phyloP scores from a whole-genome alignment of 257 asterid genomes.

The Solanum piurae region DNA sequence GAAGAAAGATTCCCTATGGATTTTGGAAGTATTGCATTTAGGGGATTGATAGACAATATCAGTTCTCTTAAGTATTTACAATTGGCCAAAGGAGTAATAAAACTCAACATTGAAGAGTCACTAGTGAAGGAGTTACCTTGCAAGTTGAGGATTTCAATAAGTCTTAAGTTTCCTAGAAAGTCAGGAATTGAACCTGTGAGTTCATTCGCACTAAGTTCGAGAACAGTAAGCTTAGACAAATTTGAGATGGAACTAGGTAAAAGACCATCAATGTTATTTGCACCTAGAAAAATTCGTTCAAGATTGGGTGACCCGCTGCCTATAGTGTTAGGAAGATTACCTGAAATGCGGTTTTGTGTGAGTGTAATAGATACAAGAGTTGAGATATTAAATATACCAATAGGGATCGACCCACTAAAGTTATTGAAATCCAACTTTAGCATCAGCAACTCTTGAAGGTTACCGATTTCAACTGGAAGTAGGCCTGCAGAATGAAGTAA shows the following conservation, averaged over 20 bases:
- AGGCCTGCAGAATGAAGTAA: conserved; percentile 4
- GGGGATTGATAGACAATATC: neutral
- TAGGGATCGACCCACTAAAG: conserved; percentile 13
- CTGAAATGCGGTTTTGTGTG: conserved; percentile 12
- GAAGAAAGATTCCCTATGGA: conserved; percentile 3
- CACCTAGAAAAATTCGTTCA: neutral
- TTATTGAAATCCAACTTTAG: conserved; percentile 8
- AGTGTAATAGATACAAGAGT: conserved; percentile 11
- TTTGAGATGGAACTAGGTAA: conserved; percentile 16
- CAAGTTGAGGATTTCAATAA: neutral
- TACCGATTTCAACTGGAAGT: conserved; percentile 21
- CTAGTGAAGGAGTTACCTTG: neutral
- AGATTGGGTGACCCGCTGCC: conserved; percentile 5
- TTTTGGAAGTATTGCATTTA: neutral
- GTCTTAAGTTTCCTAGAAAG: conserved; percentile 5
- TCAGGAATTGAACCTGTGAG: conserved; percentile 13
- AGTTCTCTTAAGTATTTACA: conserved; percentile 8
- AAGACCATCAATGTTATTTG: conserved; percentile 2
- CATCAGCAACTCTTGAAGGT: conserved; percentile 4
- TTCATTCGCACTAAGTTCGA: neutral
- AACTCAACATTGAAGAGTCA: conserved; percentile 5
- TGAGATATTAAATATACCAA: conserved; percentile 13
- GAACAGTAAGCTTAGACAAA: conserved; percentile 1
- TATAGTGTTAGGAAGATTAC: conserved; percentile 13
- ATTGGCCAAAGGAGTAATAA: conserved; percentile 18